phyloP scores from a whole-genome alignment of 257 asterid species.

The Linderniella brevidens region DNA sequence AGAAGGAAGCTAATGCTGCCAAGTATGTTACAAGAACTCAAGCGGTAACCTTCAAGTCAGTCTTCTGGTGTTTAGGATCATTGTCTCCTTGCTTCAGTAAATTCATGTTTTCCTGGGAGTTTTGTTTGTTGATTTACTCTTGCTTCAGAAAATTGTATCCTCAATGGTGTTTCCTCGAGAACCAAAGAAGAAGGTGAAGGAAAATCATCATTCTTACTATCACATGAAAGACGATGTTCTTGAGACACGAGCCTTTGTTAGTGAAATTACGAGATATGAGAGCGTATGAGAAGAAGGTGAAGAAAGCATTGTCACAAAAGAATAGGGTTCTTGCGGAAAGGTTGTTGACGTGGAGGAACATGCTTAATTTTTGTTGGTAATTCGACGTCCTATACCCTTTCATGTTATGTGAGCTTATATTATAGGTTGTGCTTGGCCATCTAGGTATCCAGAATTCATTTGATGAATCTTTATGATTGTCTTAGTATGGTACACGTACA shows the following conservation, averaged over 20 bases:
- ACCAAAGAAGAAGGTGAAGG: slow-evolving; percentile 98
- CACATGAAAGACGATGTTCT: slow-evolving; percentile 83
- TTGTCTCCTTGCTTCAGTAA: too few relatives aligned
- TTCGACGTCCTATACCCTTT: neutral
- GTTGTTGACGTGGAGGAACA: slow-evolving; percentile 47
- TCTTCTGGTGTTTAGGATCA: slow-evolving; percentile 82
- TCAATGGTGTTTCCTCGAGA: slow-evolving; percentile 91
- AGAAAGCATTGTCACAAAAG: slow-evolving; percentile 68
- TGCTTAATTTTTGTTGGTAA: slow-evolving; percentile 16
- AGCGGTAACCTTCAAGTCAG: slow-evolving; percentile 77
- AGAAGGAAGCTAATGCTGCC: slow-evolving; percentile 94
- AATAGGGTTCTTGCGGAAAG: slow-evolving; percentile 72
- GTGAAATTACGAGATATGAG: slow-evolving; percentile 70
- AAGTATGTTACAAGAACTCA: slow-evolving; percentile 77
- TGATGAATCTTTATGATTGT: slow-evolving; percentile 90
- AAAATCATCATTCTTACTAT: slow-evolving; percentile 86
- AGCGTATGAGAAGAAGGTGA: slow-evolving; percentile 59
- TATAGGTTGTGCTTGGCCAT: neutral
- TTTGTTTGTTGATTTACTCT: neutral
- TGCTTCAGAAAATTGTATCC: slow-evolving; percentile 36
- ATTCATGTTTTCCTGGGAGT: too few relatives aligned
- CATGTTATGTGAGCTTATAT: too few relatives aligned
- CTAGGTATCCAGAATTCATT: slow-evolving; percentile 76
- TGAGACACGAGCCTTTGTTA: slow-evolving; percentile 69
- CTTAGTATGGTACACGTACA: slow-evolving; percentile 96